Conservation (phyloP, 1,284 basidiomycete genomes). For the Cutaneotrichosporon cutaneum region DNA sequence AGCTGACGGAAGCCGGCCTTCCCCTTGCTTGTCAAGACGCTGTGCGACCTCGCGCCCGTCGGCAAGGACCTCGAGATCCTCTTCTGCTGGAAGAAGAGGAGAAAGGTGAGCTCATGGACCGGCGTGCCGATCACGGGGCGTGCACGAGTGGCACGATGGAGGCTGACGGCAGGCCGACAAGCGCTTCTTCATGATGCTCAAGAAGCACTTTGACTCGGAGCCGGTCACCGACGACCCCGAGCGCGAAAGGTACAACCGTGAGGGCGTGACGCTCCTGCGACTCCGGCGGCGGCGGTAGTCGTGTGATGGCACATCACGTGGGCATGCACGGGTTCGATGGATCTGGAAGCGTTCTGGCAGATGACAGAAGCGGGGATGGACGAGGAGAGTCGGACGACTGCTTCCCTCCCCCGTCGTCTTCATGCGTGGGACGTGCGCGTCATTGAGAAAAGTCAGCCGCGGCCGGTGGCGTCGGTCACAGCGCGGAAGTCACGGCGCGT, state of each 20-base stretch:
- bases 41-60: conserved; percentile 61
- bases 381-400: background rate
- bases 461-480: too few species aligned
- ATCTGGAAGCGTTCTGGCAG: background rate
- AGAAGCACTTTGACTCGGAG: conserved; percentile 69
- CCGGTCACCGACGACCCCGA: conserved; percentile 48
- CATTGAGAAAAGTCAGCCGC: too few species aligned
- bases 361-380: background rate
- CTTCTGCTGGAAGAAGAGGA: conserved; percentile 90
- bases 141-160: background rate
- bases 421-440: background rate
- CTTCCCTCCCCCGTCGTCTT: too few species aligned
- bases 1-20: conserved; percentile 65
- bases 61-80: conserved; percentile 64
- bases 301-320: too few species aligned
- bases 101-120: conserved; percentile 65
- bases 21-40: conserved; percentile 77
- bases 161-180: conserved; percentile 69
- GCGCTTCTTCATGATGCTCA: conserved; percentile 78
- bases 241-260: conserved; percentile 43
- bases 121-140: background rate
- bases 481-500: too few species aligned
- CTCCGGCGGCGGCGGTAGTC: conserved; percentile 23
- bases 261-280: conserved; percentile 47
- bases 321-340: background rate